Conservation (phyloP, 1,139 yeast genomes). For the Pichia sp. region DNA sequence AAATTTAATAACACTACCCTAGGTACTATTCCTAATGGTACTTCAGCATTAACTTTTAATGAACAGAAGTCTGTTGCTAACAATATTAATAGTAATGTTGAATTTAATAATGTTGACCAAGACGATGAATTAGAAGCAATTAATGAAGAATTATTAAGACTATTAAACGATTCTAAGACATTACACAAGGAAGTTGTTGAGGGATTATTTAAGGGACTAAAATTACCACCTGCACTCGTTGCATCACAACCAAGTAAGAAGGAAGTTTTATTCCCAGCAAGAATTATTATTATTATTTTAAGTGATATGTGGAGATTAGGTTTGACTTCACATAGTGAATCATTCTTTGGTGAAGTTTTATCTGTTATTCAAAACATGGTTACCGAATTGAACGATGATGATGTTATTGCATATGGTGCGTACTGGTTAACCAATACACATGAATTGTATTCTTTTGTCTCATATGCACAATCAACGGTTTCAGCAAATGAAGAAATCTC, state of each 20-base stretch:
- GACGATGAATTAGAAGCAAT: constrained; percentile 59
- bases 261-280: constrained; percentile 94
- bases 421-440: constrained; percentile 98
- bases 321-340: constrained; percentile 85
- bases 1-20: constrained; percentile 18
- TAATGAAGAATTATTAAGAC: constrained; percentile 63
- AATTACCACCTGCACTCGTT: constrained; percentile 79
- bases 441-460: constrained; percentile 89
- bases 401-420: constrained; percentile 86
- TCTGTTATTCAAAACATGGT: constrained; percentile 81
- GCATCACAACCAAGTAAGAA: constrained; percentile 75
- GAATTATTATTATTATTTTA: constrained; percentile 83
- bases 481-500: constrained; percentile 73
- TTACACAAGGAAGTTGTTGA: constrained; percentile 81
- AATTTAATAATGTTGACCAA: constrained; percentile 36
- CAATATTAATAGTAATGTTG: constrained; percentile 2
- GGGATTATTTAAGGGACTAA: constrained; percentile 82
- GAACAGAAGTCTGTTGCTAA: constrained; percentile 4
- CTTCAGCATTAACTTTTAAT: constrained; percentile 20
- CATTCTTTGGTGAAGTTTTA: constrained; percentile 82
- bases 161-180: constrained; percentile 72
- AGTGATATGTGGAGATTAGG: constrained; percentile 99
- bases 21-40: constrained; percentile 30
- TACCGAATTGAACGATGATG: constrained; percentile 68
- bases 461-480: constrained; percentile 87